Base-by-base conservation (phyloP, 129 eudicot genomes). In the Sambucus nigra region DNA sequence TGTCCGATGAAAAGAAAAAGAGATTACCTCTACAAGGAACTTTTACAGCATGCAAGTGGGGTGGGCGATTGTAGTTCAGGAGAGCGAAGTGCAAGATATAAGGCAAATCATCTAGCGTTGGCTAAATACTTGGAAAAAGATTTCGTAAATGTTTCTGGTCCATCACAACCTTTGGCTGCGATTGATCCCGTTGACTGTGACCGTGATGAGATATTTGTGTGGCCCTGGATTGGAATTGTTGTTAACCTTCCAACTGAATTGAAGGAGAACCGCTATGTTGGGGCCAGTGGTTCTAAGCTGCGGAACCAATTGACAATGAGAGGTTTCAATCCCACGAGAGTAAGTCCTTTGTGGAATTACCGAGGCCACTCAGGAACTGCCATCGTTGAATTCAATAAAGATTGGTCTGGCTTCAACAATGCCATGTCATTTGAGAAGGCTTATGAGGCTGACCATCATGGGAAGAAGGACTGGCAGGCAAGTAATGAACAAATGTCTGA, bases 391-490 rank as follows among this genome's bases (percentile, higher is more conserved):
- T 91, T 91, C 21, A 50, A 51, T 11, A 82, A 74, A 53, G 99
- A 77, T 54, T 81, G 89, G 95, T 50, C 65, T 17, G 99, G 95
- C 2, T 83, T 86, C 47, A 55, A 65, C 23, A 86, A 91, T 70
- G 99, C 95, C 61, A 79, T 86, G 73, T 69, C 94, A 18, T 91
- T 85, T 68, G 99, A 86, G 76, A 86, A 86, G 69, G 72, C 72
- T 11, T 86, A 82, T 60, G 95, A 86, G 51, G 73, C 85, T 45
- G 77, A 72, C 55, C 86, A 79, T 42, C 95, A 63, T 59, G 95
- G 99, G 19, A 76, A 76, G 66, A 74, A 69, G 54, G 80, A 86
- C 19, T 91, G 99, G 95, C 42, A 58, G 39, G 69, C 71, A 15
- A 68, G 48, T 53, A 41, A 58, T 24, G 78, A 58, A 11, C 56